Conservation (phyloP, 495 filamentous ascomycete species). For the Aspergillus wentii region DNA sequence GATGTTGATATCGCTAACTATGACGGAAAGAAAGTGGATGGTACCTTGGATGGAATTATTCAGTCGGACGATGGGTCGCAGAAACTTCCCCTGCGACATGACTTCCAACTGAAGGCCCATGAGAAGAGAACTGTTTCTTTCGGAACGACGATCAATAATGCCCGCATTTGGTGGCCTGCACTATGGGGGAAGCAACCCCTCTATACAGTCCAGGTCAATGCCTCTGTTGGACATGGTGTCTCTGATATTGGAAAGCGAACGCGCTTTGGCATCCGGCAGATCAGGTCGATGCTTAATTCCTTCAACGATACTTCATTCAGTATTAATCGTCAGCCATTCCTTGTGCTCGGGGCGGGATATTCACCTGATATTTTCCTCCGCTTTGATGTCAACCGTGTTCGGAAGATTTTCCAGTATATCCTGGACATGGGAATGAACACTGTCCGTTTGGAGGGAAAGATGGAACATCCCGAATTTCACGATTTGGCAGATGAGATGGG, state of each 20-base stretch:
- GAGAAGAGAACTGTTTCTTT: slow-evolving; percentile 33
- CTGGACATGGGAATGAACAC: slow-evolving; percentile 60
- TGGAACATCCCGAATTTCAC: slow-evolving; percentile 57
- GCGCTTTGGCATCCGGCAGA: slow-evolving; percentile 52
- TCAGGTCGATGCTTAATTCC: slow-evolving; percentile 45
- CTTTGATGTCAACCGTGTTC: slow-evolving; percentile 40
- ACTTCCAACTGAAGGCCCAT: slow-evolving; percentile 31
- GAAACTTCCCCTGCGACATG: slow-evolving; percentile 16
- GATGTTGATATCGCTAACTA: slow-evolving; percentile 47
- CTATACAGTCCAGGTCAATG: slow-evolving; percentile 49
- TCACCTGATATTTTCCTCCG: slow-evolving; percentile 58
- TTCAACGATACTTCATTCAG: slow-evolving; percentile 51
- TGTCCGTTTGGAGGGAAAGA: slow-evolving; percentile 59
- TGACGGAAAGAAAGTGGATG: slow-evolving; percentile 27
- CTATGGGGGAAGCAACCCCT: slow-evolving; percentile 70
- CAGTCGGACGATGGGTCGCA: slow-evolving; percentile 12
- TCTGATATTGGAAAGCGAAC: slow-evolving; percentile 37
- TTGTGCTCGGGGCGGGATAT: slow-evolving; percentile 57
- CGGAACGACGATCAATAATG: slow-evolving; percentile 39
- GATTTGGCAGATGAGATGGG: slow-evolving; percentile 53
- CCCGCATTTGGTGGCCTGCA: slow-evolving; percentile 74
- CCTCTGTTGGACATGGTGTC: slow-evolving; percentile 18
- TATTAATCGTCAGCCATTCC: slow-evolving; percentile 54
- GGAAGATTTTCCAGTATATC: slow-evolving; percentile 42
- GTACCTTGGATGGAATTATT: slow-evolving; percentile 35